Evolutionary conservation across 2,329 filamentous ascomycete species (phyloP), one percentile per base, ranked within the genome.

Genomic region (Hypoxylon sp.): DNA sequence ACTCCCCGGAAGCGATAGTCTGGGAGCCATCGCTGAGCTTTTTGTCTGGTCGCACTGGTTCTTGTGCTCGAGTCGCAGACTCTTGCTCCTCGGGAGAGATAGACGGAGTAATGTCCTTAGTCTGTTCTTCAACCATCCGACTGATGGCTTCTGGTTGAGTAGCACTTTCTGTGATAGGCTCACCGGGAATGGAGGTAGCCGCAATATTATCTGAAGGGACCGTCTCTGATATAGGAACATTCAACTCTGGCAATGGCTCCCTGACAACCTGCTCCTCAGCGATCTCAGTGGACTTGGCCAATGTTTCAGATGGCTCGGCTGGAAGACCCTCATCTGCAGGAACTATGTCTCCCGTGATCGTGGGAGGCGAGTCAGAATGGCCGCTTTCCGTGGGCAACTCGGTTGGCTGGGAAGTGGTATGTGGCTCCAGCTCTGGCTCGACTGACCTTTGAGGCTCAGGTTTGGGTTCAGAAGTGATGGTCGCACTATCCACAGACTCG

Each of bases 381-480:
- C 41, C 32, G 7, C 34, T 34, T 51, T 58, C 61, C 21, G 41
- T 39, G 34, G 59, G 37, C 21, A 21, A 46, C 14, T 57, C 55
- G 12, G n/a, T 16, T 29, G 52, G 41, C 43, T 58, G 53, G 48
- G 46, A 16, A 14, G 30, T 14, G 51, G 50, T 34, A 64, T 12
- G 19, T 16, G 37, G 2, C n/a, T 76, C 73, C 65, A 63, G 9
- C 2, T 65, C 67, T 16, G 45, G 47, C 47, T 68, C 55, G 45
- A 45, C 29, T 54, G 60, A 62, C 53, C 59, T 29, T 62, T 72
- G 71, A 19, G 70, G 56, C n/a, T 71, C 69, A 19, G 50, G 16
- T 34, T 69, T 67, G 46, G 37, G 54, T 14, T 27, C 29, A 54
- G 23, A 25, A 51, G 27, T 45, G 78, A 47, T 74, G 70, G 66